Evolutionary conservation across 148 eudicot genomes (phyloP).

Genomic region (Rhododendron simsii): DNA sequence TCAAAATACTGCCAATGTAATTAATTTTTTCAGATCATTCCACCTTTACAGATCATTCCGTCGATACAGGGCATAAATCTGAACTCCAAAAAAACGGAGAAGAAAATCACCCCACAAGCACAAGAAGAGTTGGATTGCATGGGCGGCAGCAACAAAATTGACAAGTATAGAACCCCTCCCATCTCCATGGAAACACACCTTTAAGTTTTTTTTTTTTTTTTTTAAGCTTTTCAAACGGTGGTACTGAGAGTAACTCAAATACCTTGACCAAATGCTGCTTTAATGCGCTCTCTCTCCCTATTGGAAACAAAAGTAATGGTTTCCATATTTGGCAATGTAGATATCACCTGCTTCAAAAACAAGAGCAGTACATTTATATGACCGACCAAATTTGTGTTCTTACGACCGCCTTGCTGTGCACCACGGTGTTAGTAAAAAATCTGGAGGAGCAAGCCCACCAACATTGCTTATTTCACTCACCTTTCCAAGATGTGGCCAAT

Average conservation of each 20-base stretch:
- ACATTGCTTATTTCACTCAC: no score
- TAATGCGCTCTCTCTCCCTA: slow-evolving; percentile 33
- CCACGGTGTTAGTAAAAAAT: no score
- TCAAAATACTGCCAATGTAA: no score
- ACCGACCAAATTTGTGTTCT: no score
- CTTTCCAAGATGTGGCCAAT: no score
- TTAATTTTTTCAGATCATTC: no score
- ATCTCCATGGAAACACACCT: slow-evolving; percentile 46
- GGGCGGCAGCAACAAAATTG: slow-evolving; percentile 42
- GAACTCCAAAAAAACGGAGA: no score
- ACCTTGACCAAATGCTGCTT: slow-evolving; percentile 28
- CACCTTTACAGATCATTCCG: no score
- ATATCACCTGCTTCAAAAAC: slow-evolving; percentile 45
- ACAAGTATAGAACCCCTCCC: slow-evolving; percentile 40
- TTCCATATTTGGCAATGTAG: slow-evolving; percentile 26
- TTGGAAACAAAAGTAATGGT: slow-evolving; percentile 47
- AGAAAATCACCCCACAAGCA: no score
- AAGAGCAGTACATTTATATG: slow-evolving; percentile 12
- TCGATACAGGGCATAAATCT: no score
- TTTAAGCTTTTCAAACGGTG: slow-evolving; percentile 46
- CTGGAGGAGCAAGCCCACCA: no score
- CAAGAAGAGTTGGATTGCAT: slow-evolving; percentile 24
- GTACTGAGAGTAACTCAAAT: slow-evolving; percentile 40
- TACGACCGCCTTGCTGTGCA: no score
- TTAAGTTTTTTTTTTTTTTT: slow-evolving; percentile 35